Evolutionary conservation across 805 yeast species (phyloP), one percentile per base, ranked within the genome.

Genomic region (Saturnispora silvae): DNA sequence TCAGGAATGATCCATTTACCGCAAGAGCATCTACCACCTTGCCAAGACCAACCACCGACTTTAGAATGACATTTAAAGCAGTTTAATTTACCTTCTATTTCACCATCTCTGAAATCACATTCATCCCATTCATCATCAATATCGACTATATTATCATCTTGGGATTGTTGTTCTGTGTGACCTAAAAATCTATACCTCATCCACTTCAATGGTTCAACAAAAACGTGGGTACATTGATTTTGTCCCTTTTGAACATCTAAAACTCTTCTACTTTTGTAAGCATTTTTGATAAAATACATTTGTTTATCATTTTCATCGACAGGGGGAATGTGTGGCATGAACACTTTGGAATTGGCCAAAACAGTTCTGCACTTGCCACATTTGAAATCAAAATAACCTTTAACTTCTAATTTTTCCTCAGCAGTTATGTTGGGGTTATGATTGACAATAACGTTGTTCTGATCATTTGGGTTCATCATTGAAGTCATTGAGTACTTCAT

Each of bases 1-100:
- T 94, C 94, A 0, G 98, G 98, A 8, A 84, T 71, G 67, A 89
- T 78, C 98, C 98, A 92, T 49, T 74, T 75, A 3, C 96, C 96
- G 57, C 98, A 92, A 40, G 92, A 75, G 57, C 98, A 92, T 49
- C 94, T 64, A 2, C 89, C 75, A 0, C 98, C 98, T 50, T 78
- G 82, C 98, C 98, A 92, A 44, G 78, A 75, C 55, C 86, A 92
- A 0, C 84, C 86, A 11, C 98, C 98, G 2, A 92, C 73, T 60
- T 89, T 92, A 13, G 81, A 66, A 4, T 64, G 63, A 62, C 98
- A 92, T 51, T 78, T 80, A 2, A 92, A 92, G 56, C 98, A 92
- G 9, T 61, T 56, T 31, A 92, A 75, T 51, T 81, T 83, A 2
- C 98, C 98, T 55, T 89, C 96, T 7, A 92, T 50, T 35, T 76